Evolutionary conservation across 495 filamentous ascomycete genomes (phyloP), one percentile per base, ranked within the genome.

Genomic region (Neurospora africana): DNA sequence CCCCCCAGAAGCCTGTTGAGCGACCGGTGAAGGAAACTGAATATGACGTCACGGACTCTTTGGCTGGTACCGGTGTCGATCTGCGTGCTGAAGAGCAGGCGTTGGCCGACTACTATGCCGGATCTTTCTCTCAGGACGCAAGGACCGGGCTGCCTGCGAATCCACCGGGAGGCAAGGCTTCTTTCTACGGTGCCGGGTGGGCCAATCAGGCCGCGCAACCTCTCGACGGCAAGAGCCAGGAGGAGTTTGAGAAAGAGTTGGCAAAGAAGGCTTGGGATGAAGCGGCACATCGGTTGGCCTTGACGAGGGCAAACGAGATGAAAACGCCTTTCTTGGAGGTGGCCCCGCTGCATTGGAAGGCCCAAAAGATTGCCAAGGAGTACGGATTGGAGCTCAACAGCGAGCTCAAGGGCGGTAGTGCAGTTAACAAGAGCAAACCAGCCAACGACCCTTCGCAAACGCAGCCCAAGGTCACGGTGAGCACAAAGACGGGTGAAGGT

Each of bases 31-130:
- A 93, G 79, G 88, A 91, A 44, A 87, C 89, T 58, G 88, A 92
- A 71, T 82, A 85, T 67, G 86, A 87, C 43, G 83, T 93, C 68
- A 90, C 87, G 68, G 94, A 97, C 84, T 89, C 93, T 67, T 78
- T 97, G 72, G 87, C 88, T 37, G 90, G 88, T 39, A 91, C 93
- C 30, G 93, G 92, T 68, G 90, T 97, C 72, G 91, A 97, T 83
- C 82, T 97, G 2, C 87, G 88, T 69, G 93, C 91, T 77, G 94
- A 97, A 78, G 92, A 95, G 74, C 90, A 91, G 47, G 89, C 85
- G 72, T 80, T 94, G 71, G 87, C 89, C 27, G 86, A 86, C 71
- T 84, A 85, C 65, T 90, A 88, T 69, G 81, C 79, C 67, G 78
- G 82, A 5, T 76, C 61, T 39, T 82, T 79, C 70, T 74, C 75